These are phyloP conservation scores for Penicillium subrubescens DNA, from an alignment of 495 filamentous ascomycete genomes.

Conservation along the genomic window DNA sequence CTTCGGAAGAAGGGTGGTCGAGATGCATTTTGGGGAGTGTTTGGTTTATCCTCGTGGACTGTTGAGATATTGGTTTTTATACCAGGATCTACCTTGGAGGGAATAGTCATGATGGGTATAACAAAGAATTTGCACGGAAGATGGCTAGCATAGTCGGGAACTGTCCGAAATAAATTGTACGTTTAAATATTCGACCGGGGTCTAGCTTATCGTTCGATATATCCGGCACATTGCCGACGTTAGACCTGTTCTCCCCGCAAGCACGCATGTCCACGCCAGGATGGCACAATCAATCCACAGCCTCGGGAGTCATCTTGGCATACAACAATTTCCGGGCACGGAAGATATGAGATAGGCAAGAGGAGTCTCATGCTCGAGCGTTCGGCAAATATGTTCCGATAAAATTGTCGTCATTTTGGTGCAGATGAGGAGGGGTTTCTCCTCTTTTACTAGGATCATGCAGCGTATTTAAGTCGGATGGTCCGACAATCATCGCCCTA, in stretches of 20 bases:
- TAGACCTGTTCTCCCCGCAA: conserved; percentile 4
- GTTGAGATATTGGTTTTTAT: background rate
- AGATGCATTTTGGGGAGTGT: background rate
- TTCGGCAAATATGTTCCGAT: background rate
- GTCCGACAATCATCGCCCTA: background rate
- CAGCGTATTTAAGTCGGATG: conserved; percentile 2
- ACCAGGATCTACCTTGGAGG: background rate
- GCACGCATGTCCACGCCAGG: conserved; percentile 10
- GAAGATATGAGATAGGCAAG: background rate
- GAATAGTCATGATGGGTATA: background rate
- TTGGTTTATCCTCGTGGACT: background rate
- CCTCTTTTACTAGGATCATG: background rate
- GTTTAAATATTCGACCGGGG: background rate
- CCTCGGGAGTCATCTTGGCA: background rate
- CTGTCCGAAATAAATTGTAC: background rate
- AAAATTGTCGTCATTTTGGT: background rate
- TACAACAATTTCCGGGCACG: background rate
- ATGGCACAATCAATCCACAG: conserved; percentile 16
- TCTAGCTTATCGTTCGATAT: background rate
- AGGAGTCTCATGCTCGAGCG: background rate
- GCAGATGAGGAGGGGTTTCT: background rate
- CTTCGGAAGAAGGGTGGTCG: conserved; percentile 38
- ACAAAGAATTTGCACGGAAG: background rate
- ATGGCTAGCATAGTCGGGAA: background rate
- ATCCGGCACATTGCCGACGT: background rate